A percentile compares a stretch with the other conserved stretches of the same genome.
Evolutionary conservation across 164 flowering plant species (phyloP).

Genomic region (Malania oleifera): DNA sequence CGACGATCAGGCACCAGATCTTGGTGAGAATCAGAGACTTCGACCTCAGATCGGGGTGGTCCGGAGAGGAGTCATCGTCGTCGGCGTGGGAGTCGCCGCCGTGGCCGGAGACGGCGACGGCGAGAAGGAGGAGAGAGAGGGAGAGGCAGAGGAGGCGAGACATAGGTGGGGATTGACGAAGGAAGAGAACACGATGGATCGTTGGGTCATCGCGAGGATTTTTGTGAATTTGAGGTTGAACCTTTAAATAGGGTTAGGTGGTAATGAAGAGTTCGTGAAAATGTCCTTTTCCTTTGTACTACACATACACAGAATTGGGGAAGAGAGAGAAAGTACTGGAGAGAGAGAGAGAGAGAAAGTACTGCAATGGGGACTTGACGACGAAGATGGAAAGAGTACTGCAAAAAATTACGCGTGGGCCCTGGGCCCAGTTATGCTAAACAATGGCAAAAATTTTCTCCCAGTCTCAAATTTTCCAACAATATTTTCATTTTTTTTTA

Average conservation of each 20-base stretch:
- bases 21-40: conserved; percentile 48
- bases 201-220: neutral
- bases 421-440: no score
- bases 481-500: no score
- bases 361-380: no score
- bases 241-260: no score
- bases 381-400: no score
- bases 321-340: neutral
- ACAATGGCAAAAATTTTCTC: no score
- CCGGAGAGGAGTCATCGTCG: neutral
- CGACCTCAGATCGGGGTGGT: conserved; percentile 32
- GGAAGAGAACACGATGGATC: conserved; percentile 11
- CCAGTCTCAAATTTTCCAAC: no score
- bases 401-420: no score
- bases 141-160: conserved; percentile 21
- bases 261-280: neutral
- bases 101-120: conserved; percentile 24
- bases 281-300: neutral
- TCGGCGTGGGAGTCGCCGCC: conserved; percentile 14
- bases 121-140: conserved; percentile 20
- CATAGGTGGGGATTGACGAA: conserved; percentile 12
- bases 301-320: neutral
- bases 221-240: no score
- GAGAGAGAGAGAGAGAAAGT: conserved; percentile 4
- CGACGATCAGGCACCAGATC: conserved; percentile 50